Evolutionary conservation across 164 flowering plant species (phyloP), one percentile per base, ranked within the genome.

Genomic region (Piper betle): DNA sequence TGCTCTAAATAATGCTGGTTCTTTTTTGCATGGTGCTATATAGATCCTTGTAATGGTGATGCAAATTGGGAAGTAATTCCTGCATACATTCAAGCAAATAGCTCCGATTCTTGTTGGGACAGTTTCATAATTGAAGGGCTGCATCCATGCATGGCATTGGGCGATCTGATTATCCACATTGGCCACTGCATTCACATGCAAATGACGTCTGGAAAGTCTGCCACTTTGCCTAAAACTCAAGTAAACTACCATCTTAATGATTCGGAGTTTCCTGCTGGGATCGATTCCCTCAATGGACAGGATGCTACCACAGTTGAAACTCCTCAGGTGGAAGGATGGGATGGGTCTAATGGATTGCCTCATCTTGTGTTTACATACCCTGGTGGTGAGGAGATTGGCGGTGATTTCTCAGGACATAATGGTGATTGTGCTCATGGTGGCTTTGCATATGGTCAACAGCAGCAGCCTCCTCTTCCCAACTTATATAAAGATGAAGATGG

Each of bases 191-290:
- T n/a, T 75, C 78, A 16, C 80, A 91, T 25, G n/a, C n/a, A n/a
- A n/a, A 86, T 88, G 84, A 86, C 93, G 10, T 75, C 83, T 85
- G 81, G 72, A 66, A 93, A 87, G 71, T 75, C 81, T 2, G 63
- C 78, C 9, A 64, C 75, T 20, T 55, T 77, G 25, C 42, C 5
- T 6, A 79, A 57, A 42, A 79, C 63, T 61, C 79, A 57, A 52
- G 80, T 63, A 59, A 63, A 84, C 42, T 69, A 78, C 73, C 72
- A 85, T 62, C 79, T 89, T 4, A 74, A 84, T 43, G 95, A 90
- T 66, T 62, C 81, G 18, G 92, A 87, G 12, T 42, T 52, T 48
- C 55, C 80, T 37, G 75, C 81, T 6, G 81, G 91, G 69, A 93
- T 90, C 68, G 82, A 87, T 63, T 90, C 84, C 70, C 84, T 90